Conservation (phyloP, 176 grass and related monocot genomes). For the barley (Hordeum vulgare) region MorexV3_pseudomolecules_assembly NC_058519.1:537241045-537241544, state of each 20-base stretch:
- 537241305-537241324: too few species aligned
- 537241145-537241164: background rate
- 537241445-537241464: too few species aligned
- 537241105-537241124: too few species aligned
- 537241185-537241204: background rate
- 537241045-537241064: too few species aligned
- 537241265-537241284: background rate
- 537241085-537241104: background rate
- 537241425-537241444: background rate
- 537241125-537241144: too few species aligned
- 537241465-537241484: constrained; percentile 25
- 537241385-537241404: background rate
- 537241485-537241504: constrained; percentile 13
- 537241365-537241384: background rate
- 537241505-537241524: background rate
- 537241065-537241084: too few species aligned
- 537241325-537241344: background rate
- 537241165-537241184: background rate
- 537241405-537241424: background rate
- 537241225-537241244: background rate
- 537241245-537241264: background rate
- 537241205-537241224: background rate
- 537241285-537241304: background rate
- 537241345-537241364: background rate
- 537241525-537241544: background rate